Evolutionary conservation across 805 yeast genomes (phyloP).

Genomic region (Kazachstania taianensis): DNA sequence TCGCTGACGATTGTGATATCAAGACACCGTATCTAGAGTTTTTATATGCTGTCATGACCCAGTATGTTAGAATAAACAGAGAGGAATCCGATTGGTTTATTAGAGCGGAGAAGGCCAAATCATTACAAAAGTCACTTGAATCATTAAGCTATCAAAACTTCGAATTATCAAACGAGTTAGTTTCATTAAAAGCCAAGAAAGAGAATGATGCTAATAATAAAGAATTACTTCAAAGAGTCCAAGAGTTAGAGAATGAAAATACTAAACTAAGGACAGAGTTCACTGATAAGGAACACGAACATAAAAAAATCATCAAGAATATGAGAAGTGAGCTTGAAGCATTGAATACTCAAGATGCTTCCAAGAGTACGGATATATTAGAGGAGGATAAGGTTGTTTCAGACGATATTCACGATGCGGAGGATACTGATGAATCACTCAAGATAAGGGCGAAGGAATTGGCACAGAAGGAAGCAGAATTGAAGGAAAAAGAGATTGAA

Average conservation of each 20-base stretch:
- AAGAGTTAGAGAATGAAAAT: background rate
- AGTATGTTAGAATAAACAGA: constrained; percentile 40
- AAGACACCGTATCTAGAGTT: constrained; percentile 87
- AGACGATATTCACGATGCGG: background rate
- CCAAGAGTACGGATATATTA: background rate
- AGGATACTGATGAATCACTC: constrained; percentile 3
- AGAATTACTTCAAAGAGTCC: background rate
- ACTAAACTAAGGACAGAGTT: background rate
- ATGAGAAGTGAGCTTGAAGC: background rate
- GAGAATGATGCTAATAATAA: background rate
- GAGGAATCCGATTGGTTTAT: constrained; percentile 28
- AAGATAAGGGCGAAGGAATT: constrained; percentile 21
- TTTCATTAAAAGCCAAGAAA: background rate
- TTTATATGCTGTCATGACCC: constrained; percentile 65
- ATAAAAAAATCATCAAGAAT: background rate
- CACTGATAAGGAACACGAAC: background rate
- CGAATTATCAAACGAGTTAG: background rate
- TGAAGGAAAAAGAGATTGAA: constrained; percentile 5
- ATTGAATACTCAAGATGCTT: background rate
- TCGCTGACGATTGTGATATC: constrained; percentile 76
- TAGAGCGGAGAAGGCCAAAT: constrained; percentile 8
- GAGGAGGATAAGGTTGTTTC: background rate
- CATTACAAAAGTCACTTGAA: background rate
- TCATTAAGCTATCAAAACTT: background rate
- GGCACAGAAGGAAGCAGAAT: constrained; percentile 24